Conservation (phyloP, 2,329 filamentous ascomycete genomes). For the Kalmusia sp. region DNA sequence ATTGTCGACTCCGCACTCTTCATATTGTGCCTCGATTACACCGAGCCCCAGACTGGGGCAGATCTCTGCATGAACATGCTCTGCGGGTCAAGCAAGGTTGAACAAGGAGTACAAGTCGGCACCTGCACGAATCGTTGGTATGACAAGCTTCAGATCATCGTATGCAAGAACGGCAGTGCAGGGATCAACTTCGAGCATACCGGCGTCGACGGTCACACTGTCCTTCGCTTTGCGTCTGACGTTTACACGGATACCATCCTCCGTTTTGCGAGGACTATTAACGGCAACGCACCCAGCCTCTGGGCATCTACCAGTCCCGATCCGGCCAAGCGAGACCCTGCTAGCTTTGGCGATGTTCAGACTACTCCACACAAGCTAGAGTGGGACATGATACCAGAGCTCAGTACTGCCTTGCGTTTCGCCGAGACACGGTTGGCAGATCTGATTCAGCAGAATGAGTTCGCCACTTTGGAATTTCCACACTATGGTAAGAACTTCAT, state of each 20-base stretch:
- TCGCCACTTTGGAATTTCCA: conserved; percentile 86
- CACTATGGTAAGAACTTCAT: conserved; percentile 98
- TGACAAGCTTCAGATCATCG: conserved; percentile 98
- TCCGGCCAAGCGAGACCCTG: conserved; percentile 87
- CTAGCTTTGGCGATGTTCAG: conserved; percentile 90
- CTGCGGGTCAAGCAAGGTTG: conserved; percentile 89
- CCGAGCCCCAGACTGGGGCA: conserved; percentile 79
- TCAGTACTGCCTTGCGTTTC: conserved; percentile 90
- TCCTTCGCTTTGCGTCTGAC: conserved; percentile 93
- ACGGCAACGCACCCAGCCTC: conserved; percentile 86
- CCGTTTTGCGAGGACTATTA: conserved; percentile 93
- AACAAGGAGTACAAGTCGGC: conserved; percentile 92
- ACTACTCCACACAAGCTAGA: conserved; percentile 95
- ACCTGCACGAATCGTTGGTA: conserved; percentile 99
- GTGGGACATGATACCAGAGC: conserved; percentile 95
- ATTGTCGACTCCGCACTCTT: conserved; percentile 96
- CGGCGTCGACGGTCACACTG: conserved; percentile 95
- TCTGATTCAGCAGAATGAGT: conserved; percentile 95
- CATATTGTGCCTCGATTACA: conserved; percentile 89
- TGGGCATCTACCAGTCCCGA: conserved; percentile 93
- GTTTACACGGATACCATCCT: conserved; percentile 98
- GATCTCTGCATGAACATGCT: conserved; percentile 99
- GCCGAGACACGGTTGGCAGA: conserved; percentile 94
- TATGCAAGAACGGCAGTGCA: conserved; percentile 97
- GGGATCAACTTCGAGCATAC: conserved; percentile 99